Percentiles rank a stretch among this genome's conserved stretches.
Evolutionary conservation across 345 rosid genomes (phyloP).

Genomic region (Gossypium australe): DNA sequence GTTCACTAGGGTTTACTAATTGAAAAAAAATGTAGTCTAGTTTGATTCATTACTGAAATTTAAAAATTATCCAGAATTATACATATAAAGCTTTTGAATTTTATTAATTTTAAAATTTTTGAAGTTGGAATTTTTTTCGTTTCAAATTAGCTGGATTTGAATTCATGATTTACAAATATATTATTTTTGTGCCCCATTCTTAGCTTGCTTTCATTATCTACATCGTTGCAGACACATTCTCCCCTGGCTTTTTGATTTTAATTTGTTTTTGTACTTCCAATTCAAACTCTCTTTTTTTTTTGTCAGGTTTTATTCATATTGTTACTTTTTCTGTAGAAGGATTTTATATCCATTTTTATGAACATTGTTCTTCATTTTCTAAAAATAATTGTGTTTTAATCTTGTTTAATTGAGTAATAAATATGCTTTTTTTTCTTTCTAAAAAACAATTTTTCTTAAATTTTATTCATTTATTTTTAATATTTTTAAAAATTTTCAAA

Average conservation of each 20-base stretch:
- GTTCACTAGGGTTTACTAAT: not conserved
- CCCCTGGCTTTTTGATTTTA: not conserved
- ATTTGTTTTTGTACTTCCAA: not conserved
- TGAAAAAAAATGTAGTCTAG: not conserved
- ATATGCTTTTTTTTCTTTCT: no score
- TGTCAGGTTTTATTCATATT: slow-evolving; percentile 55
- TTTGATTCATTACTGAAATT: not conserved
- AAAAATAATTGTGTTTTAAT: no score
- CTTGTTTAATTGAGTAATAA: no score
- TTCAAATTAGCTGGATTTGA: slow-evolving; percentile 16
- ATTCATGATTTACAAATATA: slow-evolving; percentile 3
- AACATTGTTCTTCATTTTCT: no score
- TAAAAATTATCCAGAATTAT: not conserved
- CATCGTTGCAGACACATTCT: slow-evolving; percentile 1
- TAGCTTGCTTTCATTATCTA: slow-evolving; percentile 16
- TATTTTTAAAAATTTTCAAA: no score
- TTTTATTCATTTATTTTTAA: no score
- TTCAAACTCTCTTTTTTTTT: not conserved
- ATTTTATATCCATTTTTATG: no score
- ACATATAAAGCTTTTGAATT: slow-evolving; percentile 2
- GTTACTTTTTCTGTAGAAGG: not conserved
- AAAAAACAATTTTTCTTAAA: no score
- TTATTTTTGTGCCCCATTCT: slow-evolving; percentile 9
- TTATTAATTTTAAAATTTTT: not conserved
- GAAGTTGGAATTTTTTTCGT: not conserved